These are phyloP conservation scores for Bipolaris sorokiniana DNA, from an alignment of 2,329 filamentous ascomycete genomes.

Conservation along the genomic window DNA sequence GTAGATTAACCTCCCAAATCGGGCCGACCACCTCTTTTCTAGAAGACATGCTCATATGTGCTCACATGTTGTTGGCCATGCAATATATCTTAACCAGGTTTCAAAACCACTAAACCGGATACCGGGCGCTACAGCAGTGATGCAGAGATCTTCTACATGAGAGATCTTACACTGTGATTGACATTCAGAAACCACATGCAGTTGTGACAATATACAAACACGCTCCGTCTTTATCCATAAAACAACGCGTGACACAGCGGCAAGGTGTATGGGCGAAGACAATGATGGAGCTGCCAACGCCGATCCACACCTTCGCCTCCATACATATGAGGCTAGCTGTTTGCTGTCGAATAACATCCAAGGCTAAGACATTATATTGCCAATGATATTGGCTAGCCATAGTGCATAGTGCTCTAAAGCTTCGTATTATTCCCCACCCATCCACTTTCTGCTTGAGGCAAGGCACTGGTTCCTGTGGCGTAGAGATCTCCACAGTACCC, in stretches of 20 bases:
- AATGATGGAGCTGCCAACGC: not conserved
- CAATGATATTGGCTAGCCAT: slow-evolving; percentile 25
- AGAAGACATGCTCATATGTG: slow-evolving; percentile 28
- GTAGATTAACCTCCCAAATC: slow-evolving; percentile 27
- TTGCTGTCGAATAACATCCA: slow-evolving; percentile 14
- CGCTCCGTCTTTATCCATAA: not conserved
- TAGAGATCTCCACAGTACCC: slow-evolving; percentile 44
- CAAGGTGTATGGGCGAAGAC: not conserved
- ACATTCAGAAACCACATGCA: not conserved
- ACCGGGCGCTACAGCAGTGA: slow-evolving; percentile 4
- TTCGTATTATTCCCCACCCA: slow-evolving; percentile 19
- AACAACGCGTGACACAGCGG: slow-evolving; percentile 7
- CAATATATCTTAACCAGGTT: slow-evolving; percentile 32
- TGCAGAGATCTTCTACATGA: not conserved
- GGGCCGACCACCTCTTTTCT: slow-evolving; percentile 26
- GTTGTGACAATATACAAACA: not conserved
- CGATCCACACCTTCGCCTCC: slow-evolving; percentile 20
- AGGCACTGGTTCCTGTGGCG: slow-evolving; percentile 26
- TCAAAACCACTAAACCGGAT: slow-evolving; percentile 23
- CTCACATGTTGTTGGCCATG: slow-evolving; percentile 15
- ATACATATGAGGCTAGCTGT: slow-evolving; percentile 10
- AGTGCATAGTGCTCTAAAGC: slow-evolving; percentile 23
- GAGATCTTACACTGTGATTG: not conserved
- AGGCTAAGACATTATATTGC: slow-evolving; percentile 13
- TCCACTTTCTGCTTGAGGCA: slow-evolving; percentile 35